A percentile compares a stretch with the other conserved stretches of the same genome.
Conservation (phyloP, 176 grass and related monocot species). For the Cenchrus fungigraminus region DNA sequence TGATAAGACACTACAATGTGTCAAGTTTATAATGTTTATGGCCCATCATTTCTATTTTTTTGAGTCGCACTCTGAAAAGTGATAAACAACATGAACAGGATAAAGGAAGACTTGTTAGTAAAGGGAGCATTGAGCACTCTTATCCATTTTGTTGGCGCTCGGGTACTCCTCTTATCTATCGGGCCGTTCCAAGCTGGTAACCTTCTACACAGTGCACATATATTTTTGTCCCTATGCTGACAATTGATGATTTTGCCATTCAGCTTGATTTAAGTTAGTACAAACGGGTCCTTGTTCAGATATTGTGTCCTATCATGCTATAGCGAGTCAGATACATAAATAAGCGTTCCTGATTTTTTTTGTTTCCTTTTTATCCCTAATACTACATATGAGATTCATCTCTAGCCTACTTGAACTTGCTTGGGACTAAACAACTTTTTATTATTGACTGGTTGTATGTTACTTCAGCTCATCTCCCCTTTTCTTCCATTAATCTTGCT, state of each 20-base stretch:
- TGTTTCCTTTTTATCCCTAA: neutral
- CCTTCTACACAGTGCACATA: slow-evolving; percentile 32
- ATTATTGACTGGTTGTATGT: neutral
- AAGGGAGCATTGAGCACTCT: slow-evolving; percentile 86
- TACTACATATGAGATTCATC: neutral
- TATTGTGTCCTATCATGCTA: neutral
- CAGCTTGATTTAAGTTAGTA: neutral
- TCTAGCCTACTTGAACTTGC: neutral
- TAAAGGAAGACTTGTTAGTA: slow-evolving; percentile 94
- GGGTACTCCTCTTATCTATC: slow-evolving; percentile 94
- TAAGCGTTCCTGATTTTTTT: slow-evolving; percentile 31
- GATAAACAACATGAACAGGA: slow-evolving; percentile 56
- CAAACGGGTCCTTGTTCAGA: slow-evolving; percentile 15
- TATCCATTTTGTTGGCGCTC: slow-evolving; percentile 99
- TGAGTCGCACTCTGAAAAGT: slow-evolving; percentile 30
- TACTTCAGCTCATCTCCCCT: slow-evolving; percentile 17
- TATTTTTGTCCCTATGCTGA: slow-evolving; percentile 20
- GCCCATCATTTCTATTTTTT: neutral
- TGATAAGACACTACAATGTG: neutral
- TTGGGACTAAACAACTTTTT: neutral
- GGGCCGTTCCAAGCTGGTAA: slow-evolving; percentile 99
- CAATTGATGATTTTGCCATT: slow-evolving; percentile 18
- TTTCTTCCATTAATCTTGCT: slow-evolving; percentile 6
- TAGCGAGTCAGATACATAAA: neutral
- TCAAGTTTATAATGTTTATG: slow-evolving; percentile 13